Evolutionary conservation across 2,329 filamentous ascomycete genomes (phyloP).

Genomic region (Neophaeococcomyces aloes): DNA sequence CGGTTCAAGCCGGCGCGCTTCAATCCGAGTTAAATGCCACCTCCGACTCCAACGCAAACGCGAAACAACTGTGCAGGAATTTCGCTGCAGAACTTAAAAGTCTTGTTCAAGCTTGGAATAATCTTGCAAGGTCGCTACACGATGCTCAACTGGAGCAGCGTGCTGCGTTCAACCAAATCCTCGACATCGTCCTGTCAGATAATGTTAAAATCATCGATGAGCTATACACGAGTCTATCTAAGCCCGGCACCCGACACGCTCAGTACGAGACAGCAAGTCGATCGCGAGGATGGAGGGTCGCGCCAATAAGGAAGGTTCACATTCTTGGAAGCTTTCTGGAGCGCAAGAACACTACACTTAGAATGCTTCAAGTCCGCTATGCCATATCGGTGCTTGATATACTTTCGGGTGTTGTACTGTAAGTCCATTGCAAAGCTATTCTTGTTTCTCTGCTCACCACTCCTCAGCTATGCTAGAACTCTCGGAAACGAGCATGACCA

Average conservation of each 20-base stretch:
- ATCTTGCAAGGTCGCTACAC: constrained; percentile 4
- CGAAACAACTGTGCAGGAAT: constrained; percentile 3
- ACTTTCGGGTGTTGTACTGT: constrained; percentile 4
- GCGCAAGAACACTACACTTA: constrained; percentile 2
- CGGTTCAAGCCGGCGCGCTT: constrained; percentile 2
- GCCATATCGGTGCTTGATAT: constrained; percentile 7
- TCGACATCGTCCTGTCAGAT: constrained; percentile 3
- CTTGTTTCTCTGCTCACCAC: not conserved
- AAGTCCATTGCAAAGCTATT: not conserved
- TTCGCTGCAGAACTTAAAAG: constrained; percentile 4
- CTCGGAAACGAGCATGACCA: not conserved
- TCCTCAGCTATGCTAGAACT: constrained; percentile 3
- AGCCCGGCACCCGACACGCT: not conserved
- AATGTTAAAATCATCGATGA: constrained; percentile 5
- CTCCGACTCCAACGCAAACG: constrained; percentile 3
- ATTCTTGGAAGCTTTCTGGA: constrained; percentile 2
- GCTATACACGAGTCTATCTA: constrained; percentile 1
- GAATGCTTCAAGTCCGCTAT: constrained; percentile 4
- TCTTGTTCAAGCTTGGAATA: constrained; percentile 7
- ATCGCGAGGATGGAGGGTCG: constrained; percentile 1
- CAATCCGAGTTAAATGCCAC: not conserved
- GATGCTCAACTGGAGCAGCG: constrained; percentile 3
- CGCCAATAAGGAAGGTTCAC: not conserved
- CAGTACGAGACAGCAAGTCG: constrained; percentile 3
- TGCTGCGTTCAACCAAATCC: constrained; percentile 3